A percentile compares a stretch with the other conserved stretches of the same genome.
These are phyloP conservation scores for Solanum gandarillasii DNA, from an alignment of 257 asterid species.

Conservation along the genomic window DNA sequence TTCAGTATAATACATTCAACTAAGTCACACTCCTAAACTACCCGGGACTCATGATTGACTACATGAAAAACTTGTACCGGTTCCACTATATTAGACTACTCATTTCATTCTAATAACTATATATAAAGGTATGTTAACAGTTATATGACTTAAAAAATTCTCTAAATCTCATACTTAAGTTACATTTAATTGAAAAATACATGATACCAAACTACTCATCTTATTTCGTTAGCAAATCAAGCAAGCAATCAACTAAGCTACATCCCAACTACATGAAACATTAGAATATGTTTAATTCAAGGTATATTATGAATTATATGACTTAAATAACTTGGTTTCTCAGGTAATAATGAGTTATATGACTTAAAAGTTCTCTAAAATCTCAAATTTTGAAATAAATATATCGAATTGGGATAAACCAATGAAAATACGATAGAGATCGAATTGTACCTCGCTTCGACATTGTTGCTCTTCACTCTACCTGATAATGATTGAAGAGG, in stretches of 20 bases:
- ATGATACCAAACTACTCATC: neutral
- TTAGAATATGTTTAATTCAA: neutral
- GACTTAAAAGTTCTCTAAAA: neutral
- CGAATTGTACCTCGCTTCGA: conserved; percentile 49
- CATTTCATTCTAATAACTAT: neutral
- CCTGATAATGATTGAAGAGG: neutral
- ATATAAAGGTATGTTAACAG: neutral
- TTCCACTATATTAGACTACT: neutral
- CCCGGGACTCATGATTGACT: rapidly evolving
- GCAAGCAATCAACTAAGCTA: neutral
- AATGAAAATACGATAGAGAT: neutral
- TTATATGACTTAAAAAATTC: neutral
- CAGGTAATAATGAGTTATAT: neutral
- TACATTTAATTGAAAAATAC: neutral
- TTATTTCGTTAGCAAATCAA: neutral
- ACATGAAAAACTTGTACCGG: neutral
- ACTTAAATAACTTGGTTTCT: neutral
- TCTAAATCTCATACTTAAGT: neutral
- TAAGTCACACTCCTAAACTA: neutral
- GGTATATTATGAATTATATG: neutral
- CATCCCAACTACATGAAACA: neutral
- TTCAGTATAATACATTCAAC: neutral
- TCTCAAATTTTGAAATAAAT: neutral
- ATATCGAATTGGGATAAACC: rapidly evolving
- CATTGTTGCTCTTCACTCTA: conserved; percentile 20